A percentile compares a stretch with the other conserved stretches of the same genome.
Evolutionary conservation across 257 asterid species (phyloP).

Genomic region (Salvia rosmarinus): DNA sequence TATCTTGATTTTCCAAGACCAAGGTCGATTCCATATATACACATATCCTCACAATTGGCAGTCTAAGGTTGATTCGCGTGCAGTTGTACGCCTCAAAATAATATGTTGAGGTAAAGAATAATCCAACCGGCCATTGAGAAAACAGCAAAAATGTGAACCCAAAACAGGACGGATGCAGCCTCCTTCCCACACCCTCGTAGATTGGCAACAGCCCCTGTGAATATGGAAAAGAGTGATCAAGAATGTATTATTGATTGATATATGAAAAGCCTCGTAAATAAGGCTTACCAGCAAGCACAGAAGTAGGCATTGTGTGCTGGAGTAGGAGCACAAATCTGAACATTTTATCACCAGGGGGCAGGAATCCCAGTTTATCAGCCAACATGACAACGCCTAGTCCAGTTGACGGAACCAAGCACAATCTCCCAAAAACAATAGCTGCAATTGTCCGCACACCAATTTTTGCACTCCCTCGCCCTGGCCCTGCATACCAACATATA

Average conservation of each 20-base stretch:
- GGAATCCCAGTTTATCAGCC: constrained; percentile 90
- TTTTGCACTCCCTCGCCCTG: constrained; percentile 92
- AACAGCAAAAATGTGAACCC: constrained; percentile 96
- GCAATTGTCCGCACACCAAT: constrained; percentile 83
- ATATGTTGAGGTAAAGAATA: constrained; percentile 78
- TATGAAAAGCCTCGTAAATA: not conserved
- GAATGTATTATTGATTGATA: not conserved
- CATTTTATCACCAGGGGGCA: constrained; percentile 92
- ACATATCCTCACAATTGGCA: not conserved
- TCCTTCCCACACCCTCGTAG: constrained; percentile 97
- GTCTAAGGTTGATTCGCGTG: not conserved
- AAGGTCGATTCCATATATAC: not conserved
- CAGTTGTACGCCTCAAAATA: constrained; percentile 53
- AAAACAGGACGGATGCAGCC: constrained; percentile 89
- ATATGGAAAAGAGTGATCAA: not conserved
- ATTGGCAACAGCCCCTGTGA: constrained; percentile 92
- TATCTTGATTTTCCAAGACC: too few species aligned
- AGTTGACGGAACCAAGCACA: constrained; percentile 81
- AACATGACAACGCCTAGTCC: constrained; percentile 88
- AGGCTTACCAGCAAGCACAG: constrained; percentile 82
- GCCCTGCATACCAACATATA: constrained; percentile 58
- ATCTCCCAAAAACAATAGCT: constrained; percentile 78
- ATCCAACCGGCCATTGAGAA: constrained; percentile 99
- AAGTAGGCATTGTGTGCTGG: constrained; percentile 98
- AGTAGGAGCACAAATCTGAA: constrained; percentile 93